Evolutionary conservation across 352 stramenopile genomes (phyloP), one percentile per base, ranked within the genome.

Genomic region (Peronospora belbahrii): DNA sequence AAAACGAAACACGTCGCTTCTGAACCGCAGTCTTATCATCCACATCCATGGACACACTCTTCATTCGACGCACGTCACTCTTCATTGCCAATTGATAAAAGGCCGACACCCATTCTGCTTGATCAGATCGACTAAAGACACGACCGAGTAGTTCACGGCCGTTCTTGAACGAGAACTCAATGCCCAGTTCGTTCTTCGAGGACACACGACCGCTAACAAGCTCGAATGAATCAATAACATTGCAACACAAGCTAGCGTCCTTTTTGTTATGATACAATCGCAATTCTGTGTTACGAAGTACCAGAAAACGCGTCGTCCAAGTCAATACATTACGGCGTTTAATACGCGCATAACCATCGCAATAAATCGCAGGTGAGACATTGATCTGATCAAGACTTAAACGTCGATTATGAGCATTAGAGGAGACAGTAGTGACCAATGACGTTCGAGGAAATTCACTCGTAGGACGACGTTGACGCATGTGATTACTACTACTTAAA

Each of bases 241-340:
- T 65, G 49, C 49, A 49, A 9, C 59, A 44, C 35, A 58, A 61
- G 39, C 62, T 64, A 18, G 70, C 69, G 41, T 86, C 74, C 44
- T 83, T 60, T 39, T 80, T 82, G 49, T 49, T 72, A 20, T 63
- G 35, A 49, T 73, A 86, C 4, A 77, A 56, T 14, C 64, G 53
- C 32, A 86, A 48, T 41, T 80, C 53, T 5, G 54, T 22, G 44
- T 69, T 53, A 17, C 46, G 67, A 14, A 86, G 50, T n/a, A 83
- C 59, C 4, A 83, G 28, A 54, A 80, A 86, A 33, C 71, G 70
- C 42, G 74, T 83, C 55, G 41, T 76, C 70, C 70, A 86, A 4
- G 66, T 74, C 14, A 86, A 48, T 32, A 70, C 64, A 37, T 63
- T 65, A 14, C 65, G 69, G 23, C 71, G 68, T 47, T 86, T 86